Evolutionary conservation across 75 land plant species (phyloP).

Genomic region (Gnetum montanum): DNA sequence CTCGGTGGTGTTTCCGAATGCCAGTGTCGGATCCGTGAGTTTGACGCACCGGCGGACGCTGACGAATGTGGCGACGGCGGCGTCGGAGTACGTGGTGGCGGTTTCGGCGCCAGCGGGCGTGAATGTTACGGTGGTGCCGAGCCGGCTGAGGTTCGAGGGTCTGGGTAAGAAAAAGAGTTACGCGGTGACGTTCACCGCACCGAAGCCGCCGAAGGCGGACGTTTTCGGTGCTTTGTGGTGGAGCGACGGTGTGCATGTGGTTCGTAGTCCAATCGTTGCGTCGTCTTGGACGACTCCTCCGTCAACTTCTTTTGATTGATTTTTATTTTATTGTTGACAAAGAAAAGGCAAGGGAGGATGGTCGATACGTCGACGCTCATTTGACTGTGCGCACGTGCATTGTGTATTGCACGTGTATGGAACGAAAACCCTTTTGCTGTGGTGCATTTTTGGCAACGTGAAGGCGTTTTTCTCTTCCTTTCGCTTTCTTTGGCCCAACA

Average conservation of each 20-base stretch:
- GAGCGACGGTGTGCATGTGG: constrained; percentile 46
- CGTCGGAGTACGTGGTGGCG: constrained; percentile 32
- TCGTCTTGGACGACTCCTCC: too few relatives aligned
- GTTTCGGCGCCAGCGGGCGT: constrained; percentile 28
- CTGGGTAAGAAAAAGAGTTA: constrained; percentile 37
- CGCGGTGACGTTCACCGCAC: constrained; percentile 34
- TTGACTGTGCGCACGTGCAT: too few relatives aligned
- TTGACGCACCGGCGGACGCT: constrained; percentile 38
- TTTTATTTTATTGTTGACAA: too few relatives aligned
- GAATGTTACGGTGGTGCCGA: constrained; percentile 40
- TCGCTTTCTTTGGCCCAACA: too few relatives aligned
- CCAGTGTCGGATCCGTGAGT: neutral
- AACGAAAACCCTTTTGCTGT: too few relatives aligned
- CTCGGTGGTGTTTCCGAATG: constrained; percentile 30
- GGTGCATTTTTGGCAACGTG: too few relatives aligned
- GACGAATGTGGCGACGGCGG: constrained; percentile 65
- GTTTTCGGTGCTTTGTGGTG: constrained; percentile 34
- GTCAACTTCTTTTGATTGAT: too few relatives aligned
- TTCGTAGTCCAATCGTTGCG: constrained; percentile 56
- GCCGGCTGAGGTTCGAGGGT: constrained; percentile 22
- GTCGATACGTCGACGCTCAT: too few relatives aligned
- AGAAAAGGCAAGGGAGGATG: too few relatives aligned
- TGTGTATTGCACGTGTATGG: too few relatives aligned
- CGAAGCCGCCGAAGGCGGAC: constrained; percentile 14
- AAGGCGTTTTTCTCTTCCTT: too few relatives aligned